These are phyloP conservation scores for Serendipita sp. DNA, from an alignment of 768 basidiomycete species.

Conservation along the genomic window DNA sequence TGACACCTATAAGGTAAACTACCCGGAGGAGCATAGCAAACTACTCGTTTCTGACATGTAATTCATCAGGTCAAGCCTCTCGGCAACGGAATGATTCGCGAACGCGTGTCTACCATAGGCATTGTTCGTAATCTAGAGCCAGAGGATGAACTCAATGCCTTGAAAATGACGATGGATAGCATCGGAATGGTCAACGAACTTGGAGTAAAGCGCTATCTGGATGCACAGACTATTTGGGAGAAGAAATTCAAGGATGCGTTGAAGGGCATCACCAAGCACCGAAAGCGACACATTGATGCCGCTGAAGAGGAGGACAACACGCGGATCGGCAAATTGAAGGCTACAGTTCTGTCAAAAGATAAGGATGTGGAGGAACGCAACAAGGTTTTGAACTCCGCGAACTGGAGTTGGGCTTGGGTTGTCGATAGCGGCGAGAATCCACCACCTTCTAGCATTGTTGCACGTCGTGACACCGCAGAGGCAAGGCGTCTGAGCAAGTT, in stretches of 20 bases:
- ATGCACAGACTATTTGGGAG: conserved; percentile 41
- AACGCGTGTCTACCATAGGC: conserved; percentile 72
- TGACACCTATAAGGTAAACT: conserved; percentile 26
- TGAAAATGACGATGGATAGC: conserved; percentile 44
- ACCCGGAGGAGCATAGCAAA: neutral
- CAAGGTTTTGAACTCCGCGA: conserved; percentile 28
- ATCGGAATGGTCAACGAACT: conserved; percentile 65
- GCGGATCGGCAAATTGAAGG: conserved; percentile 11
- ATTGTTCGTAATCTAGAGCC: conserved; percentile 69
- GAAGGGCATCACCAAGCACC: conserved; percentile 45
- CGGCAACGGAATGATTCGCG: conserved; percentile 63
- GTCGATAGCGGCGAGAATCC: conserved; percentile 64
- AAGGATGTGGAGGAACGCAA: conserved; percentile 14
- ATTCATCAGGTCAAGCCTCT: conserved; percentile 14
- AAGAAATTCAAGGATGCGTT: conserved; percentile 44
- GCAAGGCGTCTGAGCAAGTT: conserved; percentile 54
- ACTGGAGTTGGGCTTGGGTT: conserved; percentile 77
- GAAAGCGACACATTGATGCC: conserved; percentile 41
- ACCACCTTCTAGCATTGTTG: conserved; percentile 81
- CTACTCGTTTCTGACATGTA: neutral
- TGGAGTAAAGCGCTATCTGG: conserved; percentile 59
- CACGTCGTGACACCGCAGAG: conserved; percentile 73
- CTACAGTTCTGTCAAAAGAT: conserved; percentile 16
- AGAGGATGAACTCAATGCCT: conserved; percentile 43
- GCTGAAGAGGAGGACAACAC: conserved; percentile 15